Base-by-base conservation (phyloP, 2,329 filamentous ascomycete species). In the Sporothrix brunneoviolacea region DNA sequence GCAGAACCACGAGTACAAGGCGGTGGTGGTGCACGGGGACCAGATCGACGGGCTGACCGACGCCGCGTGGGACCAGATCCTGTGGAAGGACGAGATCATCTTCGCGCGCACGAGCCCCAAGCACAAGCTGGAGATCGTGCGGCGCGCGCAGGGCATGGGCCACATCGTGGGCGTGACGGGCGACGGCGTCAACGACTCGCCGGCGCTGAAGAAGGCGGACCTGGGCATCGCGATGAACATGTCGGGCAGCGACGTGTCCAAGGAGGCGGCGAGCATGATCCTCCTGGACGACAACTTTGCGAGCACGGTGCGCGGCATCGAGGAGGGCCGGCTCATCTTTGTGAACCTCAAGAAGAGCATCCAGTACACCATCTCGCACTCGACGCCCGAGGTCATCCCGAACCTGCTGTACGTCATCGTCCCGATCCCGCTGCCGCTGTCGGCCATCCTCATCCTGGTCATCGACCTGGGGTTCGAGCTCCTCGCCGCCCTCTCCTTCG, bases 261-360 rank as follows among this genome's bases (percentile, higher is more conserved):
- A n/a, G n/a, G n/a, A n/a, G n/a, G n/a, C n/a, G n/a, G n/a, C n/a
- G n/a, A n/a, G n/a, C n/a, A n/a, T n/a, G n/a, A n/a, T n/a, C n/a
- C n/a, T 87, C 2, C 80, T 83, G 0, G 82, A 83, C 60, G 81
- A 87, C 61, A 84, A 83, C 60, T 88, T 88, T 54, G 82, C 83
- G 24, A 82, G 77, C 22, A 87, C 87, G 55, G 73, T 86, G 40
- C 81, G 82, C 28, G 83, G 82, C 1, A 82, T 87, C 47, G 77
- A 82, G 61, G 79, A 83, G 65, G 80, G 80, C 10, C 73, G 80
- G 27, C 69, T 79, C 18, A 79, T 82, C 60, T 83, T 83, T 60
- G 79, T 82, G 61, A 83, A 83, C 59, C 82, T 84, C 52, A 78
- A 84, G 59, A 82, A 82, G 57, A 28, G 21, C 39, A 57, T 57